phyloP scores from a whole-genome alignment of 768 basidiomycete genomes.

The Coprinopsis cinerea region DNA sequence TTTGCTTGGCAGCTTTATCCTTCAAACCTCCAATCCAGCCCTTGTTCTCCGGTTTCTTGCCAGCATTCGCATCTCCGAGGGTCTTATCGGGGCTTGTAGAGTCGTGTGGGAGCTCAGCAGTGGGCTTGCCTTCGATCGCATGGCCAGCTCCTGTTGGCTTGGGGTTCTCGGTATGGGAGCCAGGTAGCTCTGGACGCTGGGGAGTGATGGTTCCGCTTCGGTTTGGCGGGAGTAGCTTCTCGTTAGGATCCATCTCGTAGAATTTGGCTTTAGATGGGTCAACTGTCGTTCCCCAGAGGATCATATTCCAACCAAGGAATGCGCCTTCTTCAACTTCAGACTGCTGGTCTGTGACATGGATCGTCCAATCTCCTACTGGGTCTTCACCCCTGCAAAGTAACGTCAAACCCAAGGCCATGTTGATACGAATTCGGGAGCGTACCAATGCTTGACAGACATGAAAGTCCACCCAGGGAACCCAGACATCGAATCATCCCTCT shows the following conservation, averaged over 20 bases:
- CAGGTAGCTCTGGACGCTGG: conserved; percentile 25
- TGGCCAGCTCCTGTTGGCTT: conserved; percentile 55
- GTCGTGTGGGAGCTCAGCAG: conserved; percentile 76
- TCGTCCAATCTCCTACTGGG: conserved; percentile 86
- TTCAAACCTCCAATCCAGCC: conserved; percentile 74
- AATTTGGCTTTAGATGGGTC: conserved; percentile 61
- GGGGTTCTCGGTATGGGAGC: conserved; percentile 28
- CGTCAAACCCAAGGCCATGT: conserved; percentile 4
- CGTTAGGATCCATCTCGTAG: conserved; percentile 52
- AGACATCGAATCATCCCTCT: conserved; percentile 52
- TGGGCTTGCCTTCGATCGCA: conserved; percentile 69
- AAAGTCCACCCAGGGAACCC: conserved; percentile 94
- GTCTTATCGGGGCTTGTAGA: conserved; percentile 22
- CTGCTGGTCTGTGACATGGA: conserved; percentile 75
- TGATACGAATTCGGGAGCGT: conserved; percentile 18
- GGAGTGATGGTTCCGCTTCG: conserved; percentile 30
- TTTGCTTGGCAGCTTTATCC: conserved; percentile 60
- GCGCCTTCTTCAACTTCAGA: conserved; percentile 45
- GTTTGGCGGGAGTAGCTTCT: conserved; percentile 42
- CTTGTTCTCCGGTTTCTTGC: conserved; percentile 45
- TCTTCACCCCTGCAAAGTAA: conserved; percentile 73
- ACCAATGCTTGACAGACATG: conserved; percentile 98
- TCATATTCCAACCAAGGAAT: conserved; percentile 89
- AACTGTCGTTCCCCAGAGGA: conserved; percentile 83
- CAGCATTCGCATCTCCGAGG: conserved; percentile 1